Evolutionary conservation across 1,284 basidiomycete genomes (phyloP), one percentile per base, ranked within the genome.

Genomic region (Rhizoctonia solani): DNA sequence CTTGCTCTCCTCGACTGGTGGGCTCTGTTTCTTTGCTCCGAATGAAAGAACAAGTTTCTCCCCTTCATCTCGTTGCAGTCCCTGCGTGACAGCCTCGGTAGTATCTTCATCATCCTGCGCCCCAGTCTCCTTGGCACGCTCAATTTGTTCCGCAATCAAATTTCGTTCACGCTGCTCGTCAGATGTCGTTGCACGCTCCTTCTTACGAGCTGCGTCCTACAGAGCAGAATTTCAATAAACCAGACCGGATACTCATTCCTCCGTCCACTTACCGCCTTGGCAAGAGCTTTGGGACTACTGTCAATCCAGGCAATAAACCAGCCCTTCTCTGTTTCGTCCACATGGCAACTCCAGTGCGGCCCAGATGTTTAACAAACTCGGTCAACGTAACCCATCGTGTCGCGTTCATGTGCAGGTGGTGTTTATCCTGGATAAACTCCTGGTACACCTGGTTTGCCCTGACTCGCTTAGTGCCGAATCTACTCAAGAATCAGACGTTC

Each of bases 251-350:
- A 69, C 4, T 21, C 21, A 66, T n/a, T 4, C 1, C n/a, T 2
- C 39, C 19, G 14, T 27, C 21, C 44, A 81, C 85, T 75, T 72
- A 89, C 91, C 78, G 91, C 90, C 79, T 95, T 90, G 4, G 92
- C 92, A 32, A 98, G 81, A 2, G 97, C 95, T 73, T 93, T 92
- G 1, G 97, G 95, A 66, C 90, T 91, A 76, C 85, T 98, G 77
- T 99, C 97, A 69, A 99, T 91, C 96, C 97, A 99, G 44, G 89
- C 87, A 72, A 99, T 85, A 78, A 93, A 98, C 87, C 93, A 95
- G 2, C 95, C 96, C 79, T 98, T 95, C 79, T 98, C 96, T 54
- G 93, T 97, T 79, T 99, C 96, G 75, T 99, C 96, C 23, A 98
- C 97, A 71, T 91, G 85, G 89, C 92, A 54, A 98, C 82, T 39